Percentiles rank a stretch among this genome's conserved stretches.
phyloP scores from a whole-genome alignment of 306 rosid species.

The Cucurbita pepo region DNA sequence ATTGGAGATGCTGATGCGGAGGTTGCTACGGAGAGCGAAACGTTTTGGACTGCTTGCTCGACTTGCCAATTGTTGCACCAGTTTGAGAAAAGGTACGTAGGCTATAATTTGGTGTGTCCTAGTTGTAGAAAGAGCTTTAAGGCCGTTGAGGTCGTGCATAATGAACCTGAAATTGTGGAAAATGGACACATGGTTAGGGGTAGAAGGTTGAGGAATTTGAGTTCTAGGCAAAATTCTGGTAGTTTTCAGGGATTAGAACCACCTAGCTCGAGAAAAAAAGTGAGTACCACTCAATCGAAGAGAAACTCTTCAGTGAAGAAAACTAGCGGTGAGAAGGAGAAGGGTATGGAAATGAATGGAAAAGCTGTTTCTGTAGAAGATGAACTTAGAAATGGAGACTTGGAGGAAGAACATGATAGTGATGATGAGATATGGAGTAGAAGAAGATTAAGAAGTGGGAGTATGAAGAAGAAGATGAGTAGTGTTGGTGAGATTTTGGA shows the following conservation, averaged over 20 bases:
- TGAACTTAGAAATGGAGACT: constrained; percentile 11
- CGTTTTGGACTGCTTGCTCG: constrained; percentile 75
- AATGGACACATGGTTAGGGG: constrained; percentile 10
- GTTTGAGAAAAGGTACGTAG: constrained; percentile 64
- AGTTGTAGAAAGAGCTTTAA: constrained; percentile 55
- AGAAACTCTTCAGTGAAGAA: neutral
- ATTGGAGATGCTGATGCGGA: constrained; percentile 6
- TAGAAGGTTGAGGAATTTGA: constrained; percentile 10
- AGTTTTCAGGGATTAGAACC: neutral
- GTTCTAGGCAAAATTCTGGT: constrained; percentile 1
- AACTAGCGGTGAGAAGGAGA: neutral
- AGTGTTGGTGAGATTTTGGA: constrained; percentile 59
- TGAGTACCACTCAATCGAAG: neutral
- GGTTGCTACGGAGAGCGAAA: constrained; percentile 7
- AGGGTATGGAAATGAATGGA: neutral
- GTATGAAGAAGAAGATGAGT: constrained; percentile 44
- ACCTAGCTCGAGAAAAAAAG: constrained; percentile 1
- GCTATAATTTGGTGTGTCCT: constrained; percentile 53
- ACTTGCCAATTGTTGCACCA: constrained; percentile 64
- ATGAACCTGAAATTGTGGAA: constrained; percentile 12
- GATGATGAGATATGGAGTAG: constrained; percentile 11
- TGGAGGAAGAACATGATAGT: constrained; percentile 6
- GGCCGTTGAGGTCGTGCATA: constrained; percentile 39
- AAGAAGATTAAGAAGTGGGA: constrained; percentile 25
- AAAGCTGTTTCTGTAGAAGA: constrained; percentile 2